phyloP scores from a whole-genome alignment of 805 yeast genomes.

The Candida golubevii region DNA sequence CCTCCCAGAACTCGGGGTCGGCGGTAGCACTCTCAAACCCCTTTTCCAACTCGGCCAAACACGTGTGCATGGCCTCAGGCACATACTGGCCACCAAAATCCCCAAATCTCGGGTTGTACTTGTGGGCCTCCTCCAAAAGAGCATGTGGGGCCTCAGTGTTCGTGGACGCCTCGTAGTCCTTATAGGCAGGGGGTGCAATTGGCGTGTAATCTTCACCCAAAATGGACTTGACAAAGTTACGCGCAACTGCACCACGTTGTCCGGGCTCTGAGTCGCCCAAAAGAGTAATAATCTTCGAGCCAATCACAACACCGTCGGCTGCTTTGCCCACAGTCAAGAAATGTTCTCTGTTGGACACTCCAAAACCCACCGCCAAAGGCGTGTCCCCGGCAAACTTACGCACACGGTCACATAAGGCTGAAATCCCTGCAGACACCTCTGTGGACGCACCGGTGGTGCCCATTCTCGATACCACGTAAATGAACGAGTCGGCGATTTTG shows the following conservation, averaged over 20 bases:
- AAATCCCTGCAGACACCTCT: slow-evolving; percentile 57
- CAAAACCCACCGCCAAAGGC: slow-evolving; percentile 89
- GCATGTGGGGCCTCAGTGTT: slow-evolving; percentile 30
- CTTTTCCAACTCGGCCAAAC: slow-evolving; percentile 81
- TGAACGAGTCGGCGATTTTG: slow-evolving; percentile 88
- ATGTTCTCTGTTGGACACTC: slow-evolving; percentile 92
- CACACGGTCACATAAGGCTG: slow-evolving; percentile 67
- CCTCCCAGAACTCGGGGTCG: slow-evolving; percentile 92
- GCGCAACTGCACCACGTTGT: slow-evolving; percentile 58
- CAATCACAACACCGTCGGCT: slow-evolving; percentile 96
- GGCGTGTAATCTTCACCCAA: slow-evolving; percentile 49
- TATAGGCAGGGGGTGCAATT: slow-evolving; percentile 26
- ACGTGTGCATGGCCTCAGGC: slow-evolving; percentile 92
- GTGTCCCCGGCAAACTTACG: slow-evolving; percentile 67
- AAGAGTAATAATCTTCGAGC: slow-evolving; percentile 73
- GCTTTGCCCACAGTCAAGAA: slow-evolving; percentile 69
- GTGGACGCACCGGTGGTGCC: slow-evolving; percentile 92
- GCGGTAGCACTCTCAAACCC: slow-evolving; percentile 86
- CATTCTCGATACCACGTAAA: slow-evolving; percentile 96
- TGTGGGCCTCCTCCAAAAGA: slow-evolving; percentile 53
- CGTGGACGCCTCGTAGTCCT: slow-evolving; percentile 12
- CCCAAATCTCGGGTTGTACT: slow-evolving; percentile 78
- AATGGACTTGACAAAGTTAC: slow-evolving; percentile 63
- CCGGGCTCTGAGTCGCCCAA: slow-evolving; percentile 63
- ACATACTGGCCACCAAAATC: slow-evolving; percentile 98